These are phyloP conservation scores for Irpex lacteus DNA, from an alignment of 1,284 basidiomycete species.

Conservation along the genomic window DNA sequence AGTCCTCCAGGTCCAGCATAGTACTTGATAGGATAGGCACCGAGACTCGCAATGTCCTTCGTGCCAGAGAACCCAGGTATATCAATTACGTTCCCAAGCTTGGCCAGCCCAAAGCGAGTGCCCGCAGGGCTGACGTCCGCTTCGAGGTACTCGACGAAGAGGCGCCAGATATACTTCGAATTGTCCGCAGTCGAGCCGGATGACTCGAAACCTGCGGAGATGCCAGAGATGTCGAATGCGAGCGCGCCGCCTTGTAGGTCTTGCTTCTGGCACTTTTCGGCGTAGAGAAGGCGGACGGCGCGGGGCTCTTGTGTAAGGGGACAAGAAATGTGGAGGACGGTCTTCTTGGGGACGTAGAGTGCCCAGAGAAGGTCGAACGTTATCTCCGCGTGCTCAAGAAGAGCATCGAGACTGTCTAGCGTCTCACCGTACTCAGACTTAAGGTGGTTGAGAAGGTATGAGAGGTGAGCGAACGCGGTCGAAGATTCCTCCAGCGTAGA, in stretches of 20 bases:
- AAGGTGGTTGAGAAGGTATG: conserved; percentile 46
- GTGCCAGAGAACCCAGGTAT: conserved; percentile 42
- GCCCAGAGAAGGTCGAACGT: conserved; percentile 57
- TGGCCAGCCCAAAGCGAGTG: conserved; percentile 33
- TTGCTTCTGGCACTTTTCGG: conserved; percentile 31
- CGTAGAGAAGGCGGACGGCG: conserved; percentile 43
- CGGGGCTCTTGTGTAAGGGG: conserved; percentile 50
- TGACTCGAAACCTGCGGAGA: conserved; percentile 18
- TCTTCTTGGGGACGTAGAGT: conserved; percentile 49
- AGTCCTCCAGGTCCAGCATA: conserved; percentile 39
- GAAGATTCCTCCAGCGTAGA: conserved; percentile 30
- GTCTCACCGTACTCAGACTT: conserved; percentile 45
- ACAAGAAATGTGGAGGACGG: conserved; percentile 48
- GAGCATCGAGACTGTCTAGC: conserved; percentile 41
- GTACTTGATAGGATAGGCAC: conserved; percentile 51
- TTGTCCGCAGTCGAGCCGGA: conserved; percentile 17
- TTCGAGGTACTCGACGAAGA: conserved; percentile 30
- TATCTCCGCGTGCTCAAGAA: conserved; percentile 52
- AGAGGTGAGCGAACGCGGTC: conserved; percentile 36
- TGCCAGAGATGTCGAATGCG: conserved; percentile 24
- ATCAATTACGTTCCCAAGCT: conserved; percentile 39
- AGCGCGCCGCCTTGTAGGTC: conserved; percentile 16
- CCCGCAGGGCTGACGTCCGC: conserved; percentile 24
- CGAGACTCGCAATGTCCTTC: conserved; percentile 44
- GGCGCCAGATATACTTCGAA: conserved; percentile 27